Evolutionary conservation across 2,329 filamentous ascomycete genomes (phyloP), one percentile per base, ranked within the genome.

Genomic region (Neonectria neomacrospora): DNA sequence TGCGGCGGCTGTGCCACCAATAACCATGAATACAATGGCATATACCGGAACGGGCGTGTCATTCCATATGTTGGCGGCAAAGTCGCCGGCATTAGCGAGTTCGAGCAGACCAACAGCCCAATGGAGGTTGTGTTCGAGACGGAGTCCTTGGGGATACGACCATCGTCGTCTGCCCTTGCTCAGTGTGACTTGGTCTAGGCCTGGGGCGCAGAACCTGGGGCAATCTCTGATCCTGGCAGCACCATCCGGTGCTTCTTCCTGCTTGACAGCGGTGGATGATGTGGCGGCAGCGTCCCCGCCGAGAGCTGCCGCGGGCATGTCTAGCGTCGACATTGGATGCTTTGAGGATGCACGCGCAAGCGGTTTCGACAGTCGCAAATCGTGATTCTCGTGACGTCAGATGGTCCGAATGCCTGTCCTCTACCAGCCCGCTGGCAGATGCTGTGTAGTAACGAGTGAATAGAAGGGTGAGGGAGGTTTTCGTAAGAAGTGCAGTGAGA

Each of bases 1-100:
- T 0, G 84, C 74, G 0, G 85, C 84, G 2, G 81, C 64, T 0
- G 79, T 79, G 0, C 81, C 86, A 1, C 85, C 85, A 3, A 87
- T 74, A 0, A 76, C 84, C 85, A 88, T 87, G 5, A 86, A 74
- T 0, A 81, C 79, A 1, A 81, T 73, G 9, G 83, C 85, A 53
- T 82, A 82, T 1, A 71, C 66, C 0, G 85, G 85, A 0, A 85
- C 79, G 0, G 85, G 85, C 0, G 80, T 75, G 1, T 81, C 65
- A 65, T 88, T 87, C 83, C 83, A 88, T 1, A 87, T 80, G 58
- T 88, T 87, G 58, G 85, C 85, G 0, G 85, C 83, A 58, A 87
- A 87, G 67, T 88, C 85, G 2, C 81, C 80, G 0, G 84, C 83
- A 68, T 88, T 88, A 56, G 82, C 83, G 2, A 86, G 77, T 63